Evolutionary conservation across 2,329 filamentous ascomycete genomes (phyloP).

Genomic region (Diplodia mutila): DNA sequence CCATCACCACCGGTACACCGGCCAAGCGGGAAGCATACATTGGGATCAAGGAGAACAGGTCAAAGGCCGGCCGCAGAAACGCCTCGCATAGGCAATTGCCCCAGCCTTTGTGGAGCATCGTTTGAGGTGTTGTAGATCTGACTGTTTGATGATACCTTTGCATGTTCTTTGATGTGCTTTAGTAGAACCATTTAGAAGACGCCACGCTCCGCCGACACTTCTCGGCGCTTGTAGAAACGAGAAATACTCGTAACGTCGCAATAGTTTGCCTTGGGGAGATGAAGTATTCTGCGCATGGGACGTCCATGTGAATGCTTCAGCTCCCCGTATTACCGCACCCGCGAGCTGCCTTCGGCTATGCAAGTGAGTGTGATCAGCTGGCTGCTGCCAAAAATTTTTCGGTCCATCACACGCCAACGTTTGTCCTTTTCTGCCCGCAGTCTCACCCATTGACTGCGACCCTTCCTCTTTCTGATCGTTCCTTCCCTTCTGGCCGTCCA

Average conservation of each 20-base stretch:
- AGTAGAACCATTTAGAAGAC: conserved; percentile 7
- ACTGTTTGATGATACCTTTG: neutral
- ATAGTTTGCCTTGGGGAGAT: neutral
- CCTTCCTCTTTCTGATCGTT: neutral
- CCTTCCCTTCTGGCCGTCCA: neutral
- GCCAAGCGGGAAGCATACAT: conserved; percentile 81
- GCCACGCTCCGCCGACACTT: neutral
- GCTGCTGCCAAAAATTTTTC: neutral
- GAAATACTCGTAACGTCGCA: neutral
- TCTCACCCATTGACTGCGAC: no score
- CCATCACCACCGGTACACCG: conserved; percentile 71
- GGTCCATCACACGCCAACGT: neutral
- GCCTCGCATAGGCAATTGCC: conserved; percentile 35
- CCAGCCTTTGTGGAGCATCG: conserved; percentile 41
- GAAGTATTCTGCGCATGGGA: neutral
- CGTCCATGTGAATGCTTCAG: neutral
- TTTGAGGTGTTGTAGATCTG: conserved; percentile 30
- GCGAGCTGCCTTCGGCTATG: neutral
- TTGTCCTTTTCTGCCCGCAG: no score
- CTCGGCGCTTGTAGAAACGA: conserved; percentile 2
- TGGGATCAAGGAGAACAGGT: conserved; percentile 62
- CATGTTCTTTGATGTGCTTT: conserved; percentile 6
- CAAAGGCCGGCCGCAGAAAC: conserved; percentile 31
- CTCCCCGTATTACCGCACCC: neutral
- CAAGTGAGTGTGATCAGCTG: neutral